phyloP scores from a whole-genome alignment of 148 eudicot genomes.

The Chenopodium album region DNA sequence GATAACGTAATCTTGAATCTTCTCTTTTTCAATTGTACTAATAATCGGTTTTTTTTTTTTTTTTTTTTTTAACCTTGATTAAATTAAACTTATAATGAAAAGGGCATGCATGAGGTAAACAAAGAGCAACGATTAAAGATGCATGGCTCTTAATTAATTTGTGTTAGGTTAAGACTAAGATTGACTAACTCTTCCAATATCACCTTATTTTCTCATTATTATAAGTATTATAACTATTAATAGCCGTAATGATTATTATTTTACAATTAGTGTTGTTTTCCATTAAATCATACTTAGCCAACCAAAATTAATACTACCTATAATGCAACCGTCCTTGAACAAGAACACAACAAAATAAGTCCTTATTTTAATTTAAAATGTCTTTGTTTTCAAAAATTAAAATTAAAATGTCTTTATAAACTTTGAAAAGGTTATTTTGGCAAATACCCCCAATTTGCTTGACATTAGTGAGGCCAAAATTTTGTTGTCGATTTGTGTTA shows the following conservation, averaged over 20 bases:
- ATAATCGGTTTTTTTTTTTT: too few relatives aligned
- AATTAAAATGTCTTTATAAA: neutral
- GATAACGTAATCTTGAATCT: too few relatives aligned
- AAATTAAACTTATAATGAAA: neutral
- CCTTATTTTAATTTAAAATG: neutral
- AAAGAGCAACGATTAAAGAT: neutral
- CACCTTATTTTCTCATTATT: neutral
- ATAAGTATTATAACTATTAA: neutral
- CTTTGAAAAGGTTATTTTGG: constrained; percentile 19
- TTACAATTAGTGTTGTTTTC: constrained; percentile 20
- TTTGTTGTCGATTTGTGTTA: neutral
- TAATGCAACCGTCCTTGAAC: constrained; percentile 2
- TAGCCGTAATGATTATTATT: neutral
- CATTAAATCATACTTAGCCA: neutral
- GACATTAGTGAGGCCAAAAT: neutral
- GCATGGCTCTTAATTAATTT: neutral
- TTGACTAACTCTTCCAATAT: constrained; percentile 16
- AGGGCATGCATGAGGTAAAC: neutral
- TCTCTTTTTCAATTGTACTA: too few relatives aligned
- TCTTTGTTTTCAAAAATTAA: neutral
- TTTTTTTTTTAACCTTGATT: too few relatives aligned
- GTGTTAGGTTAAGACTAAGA: constrained; percentile 1
- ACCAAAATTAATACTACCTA: neutral
- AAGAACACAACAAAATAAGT: neutral
- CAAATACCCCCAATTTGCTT: constrained; percentile 12